A percentile compares a stretch with the other conserved stretches of the same genome.
phyloP scores from a whole-genome alignment of 2,329 filamentous ascomycete species.

The Microcyclospora tardicrescens region DNA sequence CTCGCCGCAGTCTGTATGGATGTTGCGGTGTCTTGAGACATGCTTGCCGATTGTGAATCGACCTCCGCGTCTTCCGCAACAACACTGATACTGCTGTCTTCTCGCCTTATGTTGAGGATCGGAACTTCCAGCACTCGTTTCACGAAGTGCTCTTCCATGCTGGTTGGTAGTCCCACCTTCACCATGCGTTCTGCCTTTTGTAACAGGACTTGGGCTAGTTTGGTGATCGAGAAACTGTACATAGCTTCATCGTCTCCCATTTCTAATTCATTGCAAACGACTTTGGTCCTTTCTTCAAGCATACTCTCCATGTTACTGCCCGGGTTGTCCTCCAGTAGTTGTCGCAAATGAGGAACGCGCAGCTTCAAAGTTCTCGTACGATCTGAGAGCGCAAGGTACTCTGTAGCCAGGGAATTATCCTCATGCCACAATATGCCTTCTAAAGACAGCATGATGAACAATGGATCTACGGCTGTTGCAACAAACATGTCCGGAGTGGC shows the following conservation, averaged over 20 bases:
- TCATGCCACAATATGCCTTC: background rate
- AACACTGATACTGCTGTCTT: constrained; percentile 32
- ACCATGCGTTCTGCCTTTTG: constrained; percentile 60
- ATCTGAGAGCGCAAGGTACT: constrained; percentile 54
- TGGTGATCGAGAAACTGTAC: constrained; percentile 65
- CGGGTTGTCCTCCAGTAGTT: constrained; percentile 32
- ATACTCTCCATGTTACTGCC: constrained; percentile 31
- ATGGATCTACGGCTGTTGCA: constrained; percentile 68
- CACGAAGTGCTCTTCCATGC: constrained; percentile 78
- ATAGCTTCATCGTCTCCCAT: constrained; percentile 65
- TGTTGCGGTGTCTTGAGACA: constrained; percentile 9
- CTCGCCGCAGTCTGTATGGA: constrained; percentile 11
- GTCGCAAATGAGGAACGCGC: constrained; percentile 44
- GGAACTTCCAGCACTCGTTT: constrained; percentile 63
- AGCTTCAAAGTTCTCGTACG: constrained; percentile 47
- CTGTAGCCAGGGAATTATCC: constrained; percentile 4
- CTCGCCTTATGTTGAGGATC: constrained; percentile 52
- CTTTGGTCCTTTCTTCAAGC: constrained; percentile 43
- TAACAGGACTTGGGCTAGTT: constrained; percentile 53
- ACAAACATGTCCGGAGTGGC: constrained; percentile 64
- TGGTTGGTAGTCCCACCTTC: constrained; percentile 54
- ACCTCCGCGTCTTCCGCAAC: constrained; percentile 10
- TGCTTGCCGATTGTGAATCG: constrained; percentile 6
- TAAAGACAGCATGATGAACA: constrained; percentile 68
- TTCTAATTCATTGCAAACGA: constrained; percentile 51